Evolutionary conservation across 495 filamentous ascomycete species (phyloP), one percentile per base, ranked within the genome.

Genomic region (Penicillium waksmanii): DNA sequence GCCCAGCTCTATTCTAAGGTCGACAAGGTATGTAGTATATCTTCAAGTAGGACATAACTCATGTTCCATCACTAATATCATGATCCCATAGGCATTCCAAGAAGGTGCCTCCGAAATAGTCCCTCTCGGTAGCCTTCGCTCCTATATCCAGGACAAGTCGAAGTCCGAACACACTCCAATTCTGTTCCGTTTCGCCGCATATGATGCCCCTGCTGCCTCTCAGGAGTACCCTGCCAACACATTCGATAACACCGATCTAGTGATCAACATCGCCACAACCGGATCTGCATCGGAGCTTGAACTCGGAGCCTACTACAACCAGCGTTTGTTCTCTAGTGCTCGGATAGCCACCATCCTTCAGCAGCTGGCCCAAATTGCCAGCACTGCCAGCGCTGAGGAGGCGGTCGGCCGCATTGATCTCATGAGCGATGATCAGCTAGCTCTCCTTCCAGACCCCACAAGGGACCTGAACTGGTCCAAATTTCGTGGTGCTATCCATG

Each of bases 401-500:
- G 66, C 77, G 17, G 64, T 82, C 51, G 76, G 79, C n/a, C 71
- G 72, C 17, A 76, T 83, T 47, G 76, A 81, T 31, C 73, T 82
- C 61, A 77, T 77, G 71, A 82, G 80, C 10, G 67, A 71, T 17
- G 74, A 78, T 25, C 77, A 82, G 53, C 63, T 59, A 17, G 65
- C 64, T 8, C 67, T 82, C 51, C 71, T 91, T 19, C 92, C 92
- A 13, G 87, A 95, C 72, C 91, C 93, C 11, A 92, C 89, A 0
- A 67, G 75, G 9, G 84, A 92, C 66, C 83, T 96, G 50, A 80
- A 95, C 68, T 97, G 93, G 93, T 88, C 87, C 42, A 85, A 83
- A 61, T 97, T 88, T 70, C 78, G 82, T 54, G 93, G 91, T 64
- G 70, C 92, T 13, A 96, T 96, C 53, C 90, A 96, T 55, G 86